Base-by-base conservation (phyloP, 179 eudicot species). In the Drosera spatulata region DNA sequence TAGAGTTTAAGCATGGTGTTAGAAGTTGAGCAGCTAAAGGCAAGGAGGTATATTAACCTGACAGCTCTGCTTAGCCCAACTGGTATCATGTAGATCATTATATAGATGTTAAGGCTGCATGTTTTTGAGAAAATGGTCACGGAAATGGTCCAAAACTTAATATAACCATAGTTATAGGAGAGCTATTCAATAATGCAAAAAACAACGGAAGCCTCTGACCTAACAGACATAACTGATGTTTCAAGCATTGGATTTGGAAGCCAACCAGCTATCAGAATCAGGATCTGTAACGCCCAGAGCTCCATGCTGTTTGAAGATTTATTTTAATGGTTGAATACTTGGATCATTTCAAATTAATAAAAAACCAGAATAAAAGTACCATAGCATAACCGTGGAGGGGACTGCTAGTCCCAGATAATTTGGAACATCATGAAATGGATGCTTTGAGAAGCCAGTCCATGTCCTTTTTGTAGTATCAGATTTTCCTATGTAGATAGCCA, bases 11-110 rank as follows among this genome's bases (percentile, higher is more conserved):
- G 33, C 33, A 22, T 6, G n/a, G 33, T 48, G 5, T 2, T 41
- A 48, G 2, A 22, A 22, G 33, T 22, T 22, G 33, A 22, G 33
- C 33, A 22, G 33, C 33, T 22, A 22, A 22, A 22, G 33, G 33
- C 33, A 22, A 22, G 33, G 33, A 22, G 33, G 33, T 50, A 2
- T 14, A 10, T 62, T 55, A 47, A 80, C 85, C 85, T 80, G 57
- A 61, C 61, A n/a, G 85, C 82, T 44, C 72, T 73, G 33, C 85
- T 66, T 10, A 80, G 71, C 41, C 85, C 85, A 9, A 74, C 73
- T 8, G 85, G 79, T 41, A 80, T 61, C 78, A 77, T 75, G 58
- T 58, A 74, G 37, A 70, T 52, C 72, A 75, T 64, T 48, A 68
- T 38, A 59, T 70, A 57, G 6, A 79, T 80, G 61, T 80, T 80